Percentiles rank a stretch among this genome's conserved stretches.
Conservation (phyloP, 768 basidiomycete species). For the Pulveroboletus frians region DNA sequence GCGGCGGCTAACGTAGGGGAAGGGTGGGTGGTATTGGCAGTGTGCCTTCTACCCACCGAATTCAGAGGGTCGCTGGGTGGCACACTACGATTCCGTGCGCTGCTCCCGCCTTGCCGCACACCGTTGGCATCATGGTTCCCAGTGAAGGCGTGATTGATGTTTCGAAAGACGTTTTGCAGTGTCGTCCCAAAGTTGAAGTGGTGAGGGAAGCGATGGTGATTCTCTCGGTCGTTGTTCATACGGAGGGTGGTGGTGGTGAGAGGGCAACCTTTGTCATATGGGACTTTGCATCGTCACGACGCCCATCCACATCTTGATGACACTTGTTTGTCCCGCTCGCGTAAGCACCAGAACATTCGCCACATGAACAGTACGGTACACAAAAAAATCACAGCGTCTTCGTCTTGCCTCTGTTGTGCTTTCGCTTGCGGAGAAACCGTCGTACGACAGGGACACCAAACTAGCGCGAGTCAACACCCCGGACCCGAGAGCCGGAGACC, state of each 20-base stretch:
- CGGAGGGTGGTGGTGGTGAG: conserved; percentile 15
- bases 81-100: neutral
- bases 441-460: conserved; percentile 61
- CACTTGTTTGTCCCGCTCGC: conserved; percentile 20
- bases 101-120: neutral
- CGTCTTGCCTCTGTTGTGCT: conserved; percentile 27
- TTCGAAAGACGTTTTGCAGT: conserved; percentile 28
- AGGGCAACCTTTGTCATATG: conserved; percentile 15
- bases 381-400: conserved; percentile 29
- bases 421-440: conserved; percentile 42
- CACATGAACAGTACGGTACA: neutral
- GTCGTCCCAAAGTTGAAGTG: conserved; percentile 24
- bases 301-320: conserved; percentile 7
- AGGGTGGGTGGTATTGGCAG: conserved; percentile 2
- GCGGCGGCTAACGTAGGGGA: neutral
- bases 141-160: conserved; percentile 30
- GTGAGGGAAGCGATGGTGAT: conserved; percentile 11
- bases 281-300: neutral
- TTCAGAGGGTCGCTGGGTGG: conserved; percentile 5
- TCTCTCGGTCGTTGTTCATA: conserved; percentile 18
- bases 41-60: neutral
- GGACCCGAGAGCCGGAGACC: neutral
- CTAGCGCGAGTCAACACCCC: conserved; percentile 32
- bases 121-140: conserved; percentile 1
- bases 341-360: conserved; percentile 32